Conservation (phyloP, 768 basidiomycete genomes). For the Lactarius hengduanensis region DNA sequence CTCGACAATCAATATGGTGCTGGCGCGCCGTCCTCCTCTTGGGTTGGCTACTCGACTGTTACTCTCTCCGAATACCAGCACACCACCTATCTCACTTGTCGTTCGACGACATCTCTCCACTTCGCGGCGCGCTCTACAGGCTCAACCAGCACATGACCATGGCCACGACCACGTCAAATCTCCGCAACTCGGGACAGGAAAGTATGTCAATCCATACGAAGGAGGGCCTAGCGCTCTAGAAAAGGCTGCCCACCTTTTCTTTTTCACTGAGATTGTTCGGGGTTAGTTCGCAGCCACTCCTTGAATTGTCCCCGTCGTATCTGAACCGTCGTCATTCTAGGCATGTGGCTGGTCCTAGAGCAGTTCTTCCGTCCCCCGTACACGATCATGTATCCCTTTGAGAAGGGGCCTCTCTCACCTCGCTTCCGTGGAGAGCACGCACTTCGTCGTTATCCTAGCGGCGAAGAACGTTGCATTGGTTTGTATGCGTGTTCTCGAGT, state of each 20-base stretch:
- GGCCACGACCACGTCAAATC: conserved; percentile 34
- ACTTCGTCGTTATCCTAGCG: conserved; percentile 91
- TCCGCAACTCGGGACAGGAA: conserved; percentile 38
- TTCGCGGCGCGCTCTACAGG: conserved; percentile 29
- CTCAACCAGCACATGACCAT: conserved; percentile 29
- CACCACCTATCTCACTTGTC: conserved; percentile 38
- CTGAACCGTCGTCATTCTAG: conserved; percentile 41
- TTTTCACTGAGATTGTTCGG: conserved; percentile 97
- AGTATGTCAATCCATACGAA: conserved; percentile 65
- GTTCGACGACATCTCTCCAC: conserved; percentile 53
- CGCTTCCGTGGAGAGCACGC: conserved; percentile 99
- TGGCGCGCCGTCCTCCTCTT: conserved; percentile 51
- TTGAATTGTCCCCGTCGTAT: conserved; percentile 26
- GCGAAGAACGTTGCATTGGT: conserved; percentile 99
- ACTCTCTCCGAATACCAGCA: conserved; percentile 32
- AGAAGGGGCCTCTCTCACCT: conserved; percentile 96
- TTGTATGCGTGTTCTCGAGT: conserved; percentile 35
- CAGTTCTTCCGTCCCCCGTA: conserved; percentile 94
- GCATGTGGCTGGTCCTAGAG: conserved; percentile 97
- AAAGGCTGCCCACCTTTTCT: conserved; percentile 95
- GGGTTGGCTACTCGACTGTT: conserved; percentile 51
- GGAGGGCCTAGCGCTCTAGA: conserved; percentile 87
- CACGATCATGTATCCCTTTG: conserved; percentile 97
- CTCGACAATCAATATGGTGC: conserved; percentile 53
- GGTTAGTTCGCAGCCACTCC: conserved; percentile 50